phyloP scores from a whole-genome alignment of 1,139 yeast species.

The Pichia sp. region DNA sequence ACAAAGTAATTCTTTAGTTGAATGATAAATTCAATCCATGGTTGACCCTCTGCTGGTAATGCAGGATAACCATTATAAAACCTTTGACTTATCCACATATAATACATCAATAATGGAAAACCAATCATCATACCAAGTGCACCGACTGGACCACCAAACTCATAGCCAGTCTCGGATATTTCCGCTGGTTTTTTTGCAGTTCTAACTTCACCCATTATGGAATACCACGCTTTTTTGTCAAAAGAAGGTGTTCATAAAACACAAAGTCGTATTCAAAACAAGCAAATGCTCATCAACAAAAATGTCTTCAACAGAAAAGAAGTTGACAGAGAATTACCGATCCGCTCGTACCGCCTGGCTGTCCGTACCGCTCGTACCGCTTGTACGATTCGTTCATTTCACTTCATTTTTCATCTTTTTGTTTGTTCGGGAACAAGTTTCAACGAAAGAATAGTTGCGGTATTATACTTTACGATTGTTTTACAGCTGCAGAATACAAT shows the following conservation, averaged over 20 bases:
- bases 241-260: no score
- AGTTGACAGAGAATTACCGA: no score
- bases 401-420: no score
- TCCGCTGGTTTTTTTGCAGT: constrained; percentile 1
- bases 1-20: constrained; percentile 41
- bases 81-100: constrained; percentile 88
- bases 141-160: constrained; percentile 93
- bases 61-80: constrained; percentile 73
- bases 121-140: constrained; percentile 90
- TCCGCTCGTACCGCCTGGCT: no score
- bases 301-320: no score
- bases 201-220: not conserved
- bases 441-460: no score
- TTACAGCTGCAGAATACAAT: no score
- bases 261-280: not conserved
- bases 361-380: no score
- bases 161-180: constrained; percentile 46
- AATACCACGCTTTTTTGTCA: not conserved
- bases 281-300: no score
- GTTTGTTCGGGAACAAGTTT: no score
- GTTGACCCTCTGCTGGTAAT: constrained; percentile 55
- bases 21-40: constrained; percentile 48
- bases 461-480: no score
- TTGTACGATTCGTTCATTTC: no score
- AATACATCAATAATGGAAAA: constrained; percentile 90